Evolutionary conservation across 2,329 filamentous ascomycete species (phyloP), one percentile per base, ranked within the genome.

Genomic region (Dactylonectria estremocensis): DNA sequence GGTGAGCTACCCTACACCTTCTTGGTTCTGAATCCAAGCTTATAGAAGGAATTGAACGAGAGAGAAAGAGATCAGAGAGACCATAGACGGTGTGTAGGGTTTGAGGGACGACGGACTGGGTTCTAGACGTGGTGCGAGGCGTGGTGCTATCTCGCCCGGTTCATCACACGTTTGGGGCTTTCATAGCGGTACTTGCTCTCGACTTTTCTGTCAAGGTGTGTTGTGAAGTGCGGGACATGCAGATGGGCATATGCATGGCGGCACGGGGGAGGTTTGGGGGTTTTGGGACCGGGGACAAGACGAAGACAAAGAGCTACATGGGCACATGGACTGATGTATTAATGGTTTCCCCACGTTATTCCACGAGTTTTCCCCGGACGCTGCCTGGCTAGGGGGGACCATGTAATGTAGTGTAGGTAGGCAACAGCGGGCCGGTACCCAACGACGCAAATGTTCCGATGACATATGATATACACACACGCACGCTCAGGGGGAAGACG

Each of bases 221-320:
- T 7, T 43, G 6, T n/a, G 35, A 43, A 43, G 3, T 14, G 16
- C 14, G 40, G 40, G 40, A 18, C 5, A n/a, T 43, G 3, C 16
- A 5, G 16, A n/a, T n/a, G 24, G 24, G 40, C 8, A 43, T n/a
- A 43, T 43, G 40, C 40, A 43, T n/a, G 40, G 40, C n/a, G n/a
- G 14, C 8, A n/a, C 11, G 49, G 50, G 33, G n/a, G 49, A 56
- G 33, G 22, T 63, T 63, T 63, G 61, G 61, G 61, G 53, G 53
- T 40, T 52, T 45, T 24, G n/a, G 14, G n/a, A 49, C 33, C 28
- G 18, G 53, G 53, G 61, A n/a, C 37, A 35, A 35, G n/a, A 40
- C 45, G 37, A 18, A 13, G 20, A 16, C 9, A 43, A 16, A 53
- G 37, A 35, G 54, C 20, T 10, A 28, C n/a, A 55, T 54, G 37